Percentiles rank a stretch among this genome's conserved stretches.
Conservation (phyloP, 202 grass and related monocot genomes). For the Zoysia matrella region DNA sequence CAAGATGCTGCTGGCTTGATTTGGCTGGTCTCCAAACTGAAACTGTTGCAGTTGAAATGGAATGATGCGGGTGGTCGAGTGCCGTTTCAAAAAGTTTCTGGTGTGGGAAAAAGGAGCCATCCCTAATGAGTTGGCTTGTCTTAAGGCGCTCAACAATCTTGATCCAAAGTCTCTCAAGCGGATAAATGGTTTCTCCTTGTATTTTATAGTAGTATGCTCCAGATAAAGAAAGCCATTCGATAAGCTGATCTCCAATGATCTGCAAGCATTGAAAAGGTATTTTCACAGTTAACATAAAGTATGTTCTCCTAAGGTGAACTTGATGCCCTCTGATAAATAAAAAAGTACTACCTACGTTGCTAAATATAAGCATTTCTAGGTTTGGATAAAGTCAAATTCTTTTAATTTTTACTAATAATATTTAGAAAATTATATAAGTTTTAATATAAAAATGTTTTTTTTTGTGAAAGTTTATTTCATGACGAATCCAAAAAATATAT, state of each 20-base stretch:
- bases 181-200: conserved; percentile 48
- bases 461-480: too few species aligned
- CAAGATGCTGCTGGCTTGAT: conserved; percentile 4
- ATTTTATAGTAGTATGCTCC: conserved; percentile 32
- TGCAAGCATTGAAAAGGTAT: conserved; percentile 35
- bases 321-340: conserved; percentile 7
- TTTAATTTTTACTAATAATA: too few species aligned
- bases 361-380: too few species aligned
- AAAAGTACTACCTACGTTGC: background rate
- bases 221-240: conserved; percentile 54
- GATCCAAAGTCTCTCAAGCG: conserved; percentile 61
- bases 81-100: conserved; percentile 56
- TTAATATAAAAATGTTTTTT: too few species aligned
- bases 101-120: conserved; percentile 45
- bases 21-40: conserved; percentile 36
- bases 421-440: too few species aligned
- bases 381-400: too few species aligned
- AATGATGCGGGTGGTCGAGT: conserved; percentile 42
- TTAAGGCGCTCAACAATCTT: conserved; percentile 47
- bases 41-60: conserved; percentile 53
- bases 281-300: conserved; percentile 5
- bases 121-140: conserved; percentile 45
- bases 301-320: conserved; percentile 12
- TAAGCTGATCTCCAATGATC: conserved; percentile 62
- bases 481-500: too few species aligned